Evolutionary conservation across 148 eudicot genomes (phyloP).

Genomic region (Diospyros kaki): DNA sequence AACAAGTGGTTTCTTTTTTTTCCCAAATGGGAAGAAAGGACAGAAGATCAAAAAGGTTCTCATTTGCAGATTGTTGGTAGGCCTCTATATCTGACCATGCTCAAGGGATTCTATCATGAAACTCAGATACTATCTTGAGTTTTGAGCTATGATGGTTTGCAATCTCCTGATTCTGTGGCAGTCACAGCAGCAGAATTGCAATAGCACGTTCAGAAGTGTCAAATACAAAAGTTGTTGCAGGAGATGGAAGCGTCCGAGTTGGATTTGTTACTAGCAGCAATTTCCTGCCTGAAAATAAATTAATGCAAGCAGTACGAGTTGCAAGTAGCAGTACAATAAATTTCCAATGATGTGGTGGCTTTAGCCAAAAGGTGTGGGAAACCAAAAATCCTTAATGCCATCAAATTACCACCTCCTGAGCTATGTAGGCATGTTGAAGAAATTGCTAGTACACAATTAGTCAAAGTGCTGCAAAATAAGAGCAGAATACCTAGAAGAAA

Average conservation of each 20-base stretch:
- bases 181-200: constrained; percentile 98
- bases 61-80: constrained; percentile 93
- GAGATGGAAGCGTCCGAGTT: constrained; percentile 53
- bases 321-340: constrained; percentile 80
- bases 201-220: constrained; percentile 95
- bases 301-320: constrained; percentile 90
- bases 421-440: constrained; percentile 84
- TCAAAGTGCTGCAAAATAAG: constrained; percentile 70
- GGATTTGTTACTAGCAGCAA: constrained; percentile 63
- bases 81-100: constrained; percentile 96
- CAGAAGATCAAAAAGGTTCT: constrained; percentile 99
- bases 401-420: constrained; percentile 85
- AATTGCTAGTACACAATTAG: constrained; percentile 83
- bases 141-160: constrained; percentile 97
- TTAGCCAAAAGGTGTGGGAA: constrained; percentile 84
- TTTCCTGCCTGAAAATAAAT: constrained; percentile 88
- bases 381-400: constrained; percentile 88
- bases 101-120: constrained; percentile 91
- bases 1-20: constrained; percentile 81
- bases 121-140: constrained; percentile 98
- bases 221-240: constrained; percentile 64
- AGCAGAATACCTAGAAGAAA: constrained; percentile 90
- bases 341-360: constrained; percentile 77
- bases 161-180: constrained; percentile 89
- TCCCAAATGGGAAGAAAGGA: constrained; percentile 77